Base-by-base conservation (phyloP, 805 yeast genomes). In the Cyberlindnera bimundalis region DNA sequence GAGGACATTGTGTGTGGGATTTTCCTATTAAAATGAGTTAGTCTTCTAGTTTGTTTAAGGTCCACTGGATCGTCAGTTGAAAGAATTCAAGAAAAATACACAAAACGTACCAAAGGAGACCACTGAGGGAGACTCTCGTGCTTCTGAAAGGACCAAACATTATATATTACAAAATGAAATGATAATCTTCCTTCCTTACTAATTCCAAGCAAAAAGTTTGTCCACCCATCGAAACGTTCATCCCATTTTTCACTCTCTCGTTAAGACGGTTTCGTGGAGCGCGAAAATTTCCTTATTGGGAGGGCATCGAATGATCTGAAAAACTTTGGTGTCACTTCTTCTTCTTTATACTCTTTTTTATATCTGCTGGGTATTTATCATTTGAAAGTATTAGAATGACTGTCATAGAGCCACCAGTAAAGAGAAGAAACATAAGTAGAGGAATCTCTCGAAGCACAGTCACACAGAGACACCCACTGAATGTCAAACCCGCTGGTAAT, bases 91-190 rank as follows among this genome's bases (percentile, higher is more conserved):
- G 24, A 21, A 21, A 30, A 16, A 13, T 16, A 15, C 26, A 14
- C 13, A 23, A 15, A 25, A 62, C 71, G 23, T 58, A 70, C 88
- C 93, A 85, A 39, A 87, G 66, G 52, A 83, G 76, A 18, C 96
- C 96, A 37, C 95, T 88, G 31, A 78, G 61, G 8, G 72, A 60
- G 17, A 71, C 70, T 36, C 68, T 58, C 16, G 88, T 63, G 14
- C 82, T 64, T 66, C 73, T 79, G 60, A 86, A 84, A 15, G 90
- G 78, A 39, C 95, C 93, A 53, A 80, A 76, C 86, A 81, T 79
- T 8, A 10, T 21, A n/a, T n/a, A n/a, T n/a, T n/a, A n/a, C n/a
- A n/a, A n/a, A n/a, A n/a, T n/a, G n/a, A n/a, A n/a, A n/a, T n/a
- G n/a, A n/a, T n/a, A n/a, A n/a, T n/a, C n/a, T n/a, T n/a, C n/a